Evolutionary conservation across 1,284 basidiomycete species (phyloP).

Genomic region (Marasmius fiardii): DNA sequence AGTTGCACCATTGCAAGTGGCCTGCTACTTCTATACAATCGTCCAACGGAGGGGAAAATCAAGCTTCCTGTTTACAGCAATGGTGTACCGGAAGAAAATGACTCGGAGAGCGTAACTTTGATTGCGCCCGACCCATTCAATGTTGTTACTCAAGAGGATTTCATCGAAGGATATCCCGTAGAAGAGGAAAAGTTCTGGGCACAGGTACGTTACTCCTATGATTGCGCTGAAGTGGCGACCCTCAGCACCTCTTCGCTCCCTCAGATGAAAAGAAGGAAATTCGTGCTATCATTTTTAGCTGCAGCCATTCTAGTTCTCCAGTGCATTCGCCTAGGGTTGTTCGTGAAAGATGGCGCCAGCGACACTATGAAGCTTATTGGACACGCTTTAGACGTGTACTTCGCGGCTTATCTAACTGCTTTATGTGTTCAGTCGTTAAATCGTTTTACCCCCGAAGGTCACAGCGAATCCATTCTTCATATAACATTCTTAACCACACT

Average conservation of each 20-base stretch:
- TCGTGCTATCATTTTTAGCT: slow-evolving; percentile 43
- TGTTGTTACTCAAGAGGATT: slow-evolving; percentile 66
- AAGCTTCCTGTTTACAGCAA: slow-evolving; percentile 46
- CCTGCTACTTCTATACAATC: slow-evolving; percentile 31
- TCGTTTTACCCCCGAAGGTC: slow-evolving; percentile 44
- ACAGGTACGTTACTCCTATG: slow-evolving; percentile 41
- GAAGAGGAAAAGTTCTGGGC: slow-evolving; percentile 72
- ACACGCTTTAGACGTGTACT: slow-evolving; percentile 48
- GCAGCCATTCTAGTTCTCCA: slow-evolving; percentile 46
- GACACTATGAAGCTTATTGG: slow-evolving; percentile 29
- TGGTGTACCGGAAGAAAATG: slow-evolving; percentile 24
- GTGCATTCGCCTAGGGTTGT: slow-evolving; percentile 51
- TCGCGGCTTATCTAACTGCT: slow-evolving; percentile 59
- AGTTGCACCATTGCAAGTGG: slow-evolving; percentile 43
- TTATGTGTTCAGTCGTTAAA: slow-evolving; percentile 53
- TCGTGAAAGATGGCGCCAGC: slow-evolving; percentile 34
- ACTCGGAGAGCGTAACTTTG: background rate
- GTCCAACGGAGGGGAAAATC: slow-evolving; percentile 48
- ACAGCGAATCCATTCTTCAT: slow-evolving; percentile 66
- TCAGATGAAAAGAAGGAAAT: slow-evolving; percentile 58
- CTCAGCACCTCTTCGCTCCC: slow-evolving; percentile 4
- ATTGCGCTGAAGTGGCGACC: background rate
- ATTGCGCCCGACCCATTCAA: slow-evolving; percentile 66
- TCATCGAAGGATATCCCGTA: slow-evolving; percentile 74
- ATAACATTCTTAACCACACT: slow-evolving; percentile 56